Conservation (phyloP, 202 grass and related monocot genomes). For the Setaria italica region DNA sequence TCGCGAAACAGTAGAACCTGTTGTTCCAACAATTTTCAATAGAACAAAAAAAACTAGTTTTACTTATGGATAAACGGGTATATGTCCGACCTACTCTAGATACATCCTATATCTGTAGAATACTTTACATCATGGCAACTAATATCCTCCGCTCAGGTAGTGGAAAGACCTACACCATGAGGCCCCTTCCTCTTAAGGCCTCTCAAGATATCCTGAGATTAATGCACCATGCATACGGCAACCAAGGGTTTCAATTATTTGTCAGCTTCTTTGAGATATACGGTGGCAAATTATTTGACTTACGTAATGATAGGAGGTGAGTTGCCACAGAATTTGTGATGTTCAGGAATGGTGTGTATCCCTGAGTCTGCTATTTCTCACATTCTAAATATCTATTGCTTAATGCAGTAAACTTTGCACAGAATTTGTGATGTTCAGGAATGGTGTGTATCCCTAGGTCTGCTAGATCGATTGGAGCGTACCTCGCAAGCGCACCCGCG, state of each 20-base stretch:
- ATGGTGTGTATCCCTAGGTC: no score
- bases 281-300: slow-evolving; percentile 95
- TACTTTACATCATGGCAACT: slow-evolving; percentile 30
- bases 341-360: slow-evolving; percentile 2
- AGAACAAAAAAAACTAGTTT: slow-evolving; percentile 98
- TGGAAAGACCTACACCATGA: slow-evolving; percentile 99
- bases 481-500: no score
- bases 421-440: no score
- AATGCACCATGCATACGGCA: slow-evolving; percentile 90
- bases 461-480: no score
- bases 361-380: slow-evolving; percentile 3
- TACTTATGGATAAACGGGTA: slow-evolving; percentile 99
- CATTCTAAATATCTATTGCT: slow-evolving; percentile 18
- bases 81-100: slow-evolving; percentile 36
- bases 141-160: slow-evolving; percentile 65
- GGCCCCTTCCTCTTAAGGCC: slow-evolving; percentile 91
- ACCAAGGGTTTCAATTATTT: slow-evolving; percentile 93
- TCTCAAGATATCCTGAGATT: slow-evolving; percentile 97
- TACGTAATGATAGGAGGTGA: slow-evolving; percentile 94
- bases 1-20: slow-evolving; percentile 90
- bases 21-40: slow-evolving; percentile 95
- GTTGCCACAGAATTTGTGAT: slow-evolving; percentile 18
- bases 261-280: slow-evolving; percentile 99
- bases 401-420: slow-evolving; percentile 87
- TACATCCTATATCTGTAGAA: slow-evolving; percentile 38